Evolutionary conservation across 2,329 filamentous ascomycete species (phyloP), one percentile per base, ranked within the genome.

Genomic region (Ascochyta fabae): DNA sequence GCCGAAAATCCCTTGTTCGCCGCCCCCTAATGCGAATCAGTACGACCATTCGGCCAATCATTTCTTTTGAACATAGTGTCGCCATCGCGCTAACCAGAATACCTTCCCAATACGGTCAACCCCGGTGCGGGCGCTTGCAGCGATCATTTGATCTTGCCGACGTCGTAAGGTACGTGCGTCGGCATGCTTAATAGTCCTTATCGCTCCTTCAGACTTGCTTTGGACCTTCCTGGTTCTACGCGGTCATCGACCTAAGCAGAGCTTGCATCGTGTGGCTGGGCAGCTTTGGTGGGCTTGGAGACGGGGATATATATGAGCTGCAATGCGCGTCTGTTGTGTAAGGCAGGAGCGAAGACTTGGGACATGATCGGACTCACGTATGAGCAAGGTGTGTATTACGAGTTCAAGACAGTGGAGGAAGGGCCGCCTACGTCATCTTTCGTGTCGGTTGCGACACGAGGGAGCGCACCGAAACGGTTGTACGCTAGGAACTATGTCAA

Each of bases 1-100:
- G 53, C 53, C 53, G 43, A 56, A 56, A 38, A 47, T 42, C 47
- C 38, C 53, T 50, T 48, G 53, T 56, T 56, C 53, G 47, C 53
- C 53, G 53, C 39, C 33, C 31, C 48, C 48, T 33, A 7, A 48
- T 48, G 38, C 38, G 35, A 51, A 43, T 51, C 41, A 31, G 53
- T 56, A 31, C 47, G 6, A 56, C 42, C 35, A 15, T 3, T 6
- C 19, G 22, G 23, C 53, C 47, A 56, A 56, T 56, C 36, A 56
- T 4, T 12, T 6, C 19, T 13, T 7, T n/a, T 4, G 35, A 40
- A 39, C 40, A 48, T 44, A 48, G 45, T 54, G 22, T 47, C 31
- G 47, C 38, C 12, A n/a, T 19, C 31, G 47, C 47, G 47, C 53
- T 56, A 51, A 38, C 19, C 36, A 51, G 38, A 33, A 51, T 42